Evolutionary conservation across 2,329 filamentous ascomycete species (phyloP), one percentile per base, ranked within the genome.

Genomic region (Nannizzia gypsea): DNA sequence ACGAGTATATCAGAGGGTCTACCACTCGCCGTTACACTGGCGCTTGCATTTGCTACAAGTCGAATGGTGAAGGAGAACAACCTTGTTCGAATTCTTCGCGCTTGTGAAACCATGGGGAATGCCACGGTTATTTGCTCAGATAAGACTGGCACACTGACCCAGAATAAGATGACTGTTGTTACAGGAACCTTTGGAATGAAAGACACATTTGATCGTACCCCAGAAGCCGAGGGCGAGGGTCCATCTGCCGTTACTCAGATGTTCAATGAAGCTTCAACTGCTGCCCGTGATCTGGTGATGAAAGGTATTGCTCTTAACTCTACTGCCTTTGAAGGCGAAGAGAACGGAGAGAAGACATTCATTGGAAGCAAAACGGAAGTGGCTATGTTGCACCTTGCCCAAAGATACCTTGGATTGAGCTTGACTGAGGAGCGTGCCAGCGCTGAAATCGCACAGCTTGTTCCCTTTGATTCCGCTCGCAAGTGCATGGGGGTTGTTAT

Each of bases 41-140:
- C 87, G 15, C 75, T 90, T 50, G 87, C 87, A 8, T 90, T 89
- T 70, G 87, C 87, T 3, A 90, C 87, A 0, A 88, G 83, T 9
- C 82, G 85, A 59, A 90, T 90, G 87, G 73, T 89, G 61, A 86
- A 83, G 66, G 87, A 90, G 71, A 87, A 88, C 73, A 90, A 90
- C 66, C 74, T 90, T 61, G 87, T 90, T 50, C 83, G 87, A 38
- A 85, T 89, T 60, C 78, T 90, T 60, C 87, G 88, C 67, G 86
- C 87, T 22, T 90, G 87, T 67, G 87, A 90, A 71, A 88, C 88
- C 52, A 90, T 90, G 87, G 87, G 87, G 58, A 90, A 89, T 67
- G 87, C 86, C 5, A 88, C 85, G 0, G 87, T 87, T 0, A 86
- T 92, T 38, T 92, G 88, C 72, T 90, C 88, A 3, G 88, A 89